Percentiles rank a stretch among this genome's conserved stretches.
Conservation (phyloP, 192 early-diverging fungal genomes). For the Gaertneriomyces semiglobifer region DNA sequence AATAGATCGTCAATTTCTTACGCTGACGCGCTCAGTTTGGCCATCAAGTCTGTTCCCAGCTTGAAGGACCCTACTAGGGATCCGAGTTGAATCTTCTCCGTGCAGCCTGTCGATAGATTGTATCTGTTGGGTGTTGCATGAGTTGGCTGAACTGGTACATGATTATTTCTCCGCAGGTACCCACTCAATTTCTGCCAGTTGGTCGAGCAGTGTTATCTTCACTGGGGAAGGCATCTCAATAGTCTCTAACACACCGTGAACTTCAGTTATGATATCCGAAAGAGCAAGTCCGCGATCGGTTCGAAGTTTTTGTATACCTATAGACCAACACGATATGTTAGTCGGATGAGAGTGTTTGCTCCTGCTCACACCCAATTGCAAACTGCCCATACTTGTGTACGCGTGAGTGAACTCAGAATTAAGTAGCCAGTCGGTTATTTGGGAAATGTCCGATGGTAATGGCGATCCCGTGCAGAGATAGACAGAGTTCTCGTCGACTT, state of each 20-base stretch:
- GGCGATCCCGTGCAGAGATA: conserved; percentile 94
- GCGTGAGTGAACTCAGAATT: conserved; percentile 81
- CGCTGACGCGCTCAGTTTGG: conserved; percentile 15
- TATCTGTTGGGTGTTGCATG: conserved; percentile 47
- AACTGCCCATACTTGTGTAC: conserved; percentile 27
- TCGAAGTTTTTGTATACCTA: conserved; percentile 70
- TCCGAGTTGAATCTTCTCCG: conserved; percentile 82
- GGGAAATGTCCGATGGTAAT: conserved; percentile 78
- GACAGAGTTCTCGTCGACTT: conserved; percentile 71
- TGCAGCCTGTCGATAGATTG: conserved; percentile 76
- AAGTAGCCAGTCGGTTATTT: conserved; percentile 71
- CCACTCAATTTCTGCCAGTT: conserved; percentile 88
- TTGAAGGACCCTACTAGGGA: conserved; percentile 87
- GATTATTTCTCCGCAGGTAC: conserved; percentile 9
- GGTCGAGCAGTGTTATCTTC: conserved; percentile 68
- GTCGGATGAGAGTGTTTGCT: background rate
- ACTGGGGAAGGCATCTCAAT: conserved; percentile 74
- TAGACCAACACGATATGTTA: background rate
- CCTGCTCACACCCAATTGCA: background rate
- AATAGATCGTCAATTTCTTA: too few relatives aligned
- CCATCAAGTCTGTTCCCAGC: conserved; percentile 66
- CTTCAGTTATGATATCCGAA: conserved; percentile 82
- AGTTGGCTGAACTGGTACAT: background rate
- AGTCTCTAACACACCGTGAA: conserved; percentile 60
- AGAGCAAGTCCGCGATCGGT: conserved; percentile 84